Percentiles rank a stretch among this genome's conserved stretches.
Evolutionary conservation across 129 eudicot genomes (phyloP).

Genomic region (Chrysanthemum makinoi): DNA sequence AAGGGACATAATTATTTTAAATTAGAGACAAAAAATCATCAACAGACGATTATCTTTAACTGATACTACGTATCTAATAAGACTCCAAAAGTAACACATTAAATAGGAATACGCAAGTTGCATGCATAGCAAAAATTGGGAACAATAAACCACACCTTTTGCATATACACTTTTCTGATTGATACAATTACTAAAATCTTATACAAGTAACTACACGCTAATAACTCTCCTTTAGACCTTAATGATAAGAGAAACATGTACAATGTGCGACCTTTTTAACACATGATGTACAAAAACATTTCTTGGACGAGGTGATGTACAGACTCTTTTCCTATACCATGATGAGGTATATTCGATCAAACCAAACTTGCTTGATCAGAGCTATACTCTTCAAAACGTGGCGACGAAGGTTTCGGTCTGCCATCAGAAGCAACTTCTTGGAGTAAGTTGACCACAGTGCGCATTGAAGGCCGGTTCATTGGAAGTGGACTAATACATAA

Average conservation of each 20-base stretch:
- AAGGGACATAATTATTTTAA: neutral
- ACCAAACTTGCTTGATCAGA: conserved; percentile 39
- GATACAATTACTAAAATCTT: conserved; percentile 1
- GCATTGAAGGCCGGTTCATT: conserved; percentile 84
- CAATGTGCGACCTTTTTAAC: conserved; percentile 6
- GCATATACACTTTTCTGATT: neutral
- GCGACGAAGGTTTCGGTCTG: conserved; percentile 33
- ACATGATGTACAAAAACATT: neutral
- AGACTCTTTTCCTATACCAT: neutral
- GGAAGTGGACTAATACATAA: conserved; percentile 65
- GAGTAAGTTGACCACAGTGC: conserved; percentile 72
- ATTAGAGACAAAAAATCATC: neutral
- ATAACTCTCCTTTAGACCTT: neutral
- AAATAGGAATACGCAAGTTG: no score
- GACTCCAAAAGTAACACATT: no score
- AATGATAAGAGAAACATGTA: neutral
- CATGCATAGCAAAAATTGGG: no score
- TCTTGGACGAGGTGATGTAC: conserved; percentile 16
- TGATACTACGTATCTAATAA: neutral
- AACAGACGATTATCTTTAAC: neutral
- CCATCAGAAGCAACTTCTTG: conserved; percentile 40
- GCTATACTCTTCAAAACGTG: conserved; percentile 36
- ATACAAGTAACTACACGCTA: conserved; percentile 4
- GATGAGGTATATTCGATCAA: conserved; percentile 1
- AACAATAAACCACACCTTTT: neutral